Conservation (phyloP, 306 rosid species). For the Pterocarpus macrocarpus region DNA sequence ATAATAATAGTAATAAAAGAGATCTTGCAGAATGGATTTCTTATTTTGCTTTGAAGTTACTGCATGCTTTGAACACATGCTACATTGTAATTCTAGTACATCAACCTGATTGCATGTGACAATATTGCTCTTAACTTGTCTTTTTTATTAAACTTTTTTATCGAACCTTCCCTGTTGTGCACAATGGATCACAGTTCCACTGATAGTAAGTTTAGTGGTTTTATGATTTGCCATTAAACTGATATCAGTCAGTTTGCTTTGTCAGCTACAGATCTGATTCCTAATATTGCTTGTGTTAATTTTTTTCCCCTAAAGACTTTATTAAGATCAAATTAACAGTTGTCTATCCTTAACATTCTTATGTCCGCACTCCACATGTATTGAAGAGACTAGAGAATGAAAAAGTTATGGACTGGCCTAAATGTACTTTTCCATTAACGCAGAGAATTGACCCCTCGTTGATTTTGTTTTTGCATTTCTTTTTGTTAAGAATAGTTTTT, state of each 20-base stretch:
- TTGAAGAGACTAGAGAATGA: background rate
- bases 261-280: background rate
- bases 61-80: conserved; percentile 17
- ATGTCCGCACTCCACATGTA: background rate
- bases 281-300: background rate
- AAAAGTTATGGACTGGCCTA: background rate
- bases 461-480: conserved; percentile 8
- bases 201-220: background rate
- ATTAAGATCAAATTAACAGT: conserved; percentile 6
- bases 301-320: background rate
- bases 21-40: background rate
- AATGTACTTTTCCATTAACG: conserved; percentile 11
- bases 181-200: background rate
- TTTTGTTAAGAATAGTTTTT: background rate
- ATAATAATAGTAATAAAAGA: too few relatives aligned
- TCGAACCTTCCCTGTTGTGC: background rate
- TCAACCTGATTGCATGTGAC: background rate
- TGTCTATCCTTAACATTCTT: conserved; percentile 15
- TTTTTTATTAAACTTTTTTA: background rate
- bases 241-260: conserved; percentile 12
- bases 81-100: background rate
- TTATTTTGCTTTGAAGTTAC: background rate
- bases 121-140: background rate
- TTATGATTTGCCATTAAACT: conserved; percentile 24
- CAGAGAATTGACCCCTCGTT: background rate